Conservation (phyloP, 139 green algal genomes). For the Pleodorina starrii region DNA sequence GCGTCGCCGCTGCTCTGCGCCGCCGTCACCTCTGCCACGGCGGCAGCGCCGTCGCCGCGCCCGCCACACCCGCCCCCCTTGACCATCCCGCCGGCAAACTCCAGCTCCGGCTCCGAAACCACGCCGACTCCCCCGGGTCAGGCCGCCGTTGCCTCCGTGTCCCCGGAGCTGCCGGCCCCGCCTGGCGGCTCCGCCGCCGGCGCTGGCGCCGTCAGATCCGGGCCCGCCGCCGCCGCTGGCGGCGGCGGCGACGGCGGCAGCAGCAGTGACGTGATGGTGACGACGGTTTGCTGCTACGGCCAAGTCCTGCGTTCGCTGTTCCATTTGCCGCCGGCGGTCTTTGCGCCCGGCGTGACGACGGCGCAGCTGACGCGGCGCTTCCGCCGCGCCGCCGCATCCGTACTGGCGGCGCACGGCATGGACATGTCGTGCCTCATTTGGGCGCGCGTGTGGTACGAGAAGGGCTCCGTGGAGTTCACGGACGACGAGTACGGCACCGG, state of each 20-base stretch:
- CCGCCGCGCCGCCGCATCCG: neutral
- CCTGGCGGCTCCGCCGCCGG: neutral
- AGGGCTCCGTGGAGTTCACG: neutral
- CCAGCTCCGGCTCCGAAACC: neutral
- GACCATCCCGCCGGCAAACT: neutral
- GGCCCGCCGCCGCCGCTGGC: neutral
- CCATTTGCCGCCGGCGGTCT: slow-evolving; percentile 46
- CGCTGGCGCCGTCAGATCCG: neutral
- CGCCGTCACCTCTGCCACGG: neutral
- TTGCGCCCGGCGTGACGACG: slow-evolving; percentile 20
- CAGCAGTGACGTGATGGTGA: slow-evolving; percentile 55
- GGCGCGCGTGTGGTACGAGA: slow-evolving; percentile 49
- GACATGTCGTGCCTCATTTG: slow-evolving; percentile 27
- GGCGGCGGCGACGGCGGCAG: neutral
- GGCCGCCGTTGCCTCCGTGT: neutral
- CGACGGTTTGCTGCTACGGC: slow-evolving; percentile 41
- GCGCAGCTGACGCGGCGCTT: slow-evolving; percentile 37
- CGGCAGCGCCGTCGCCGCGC: neutral
- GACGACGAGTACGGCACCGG: slow-evolving; percentile 37
- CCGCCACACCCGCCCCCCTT: neutral
- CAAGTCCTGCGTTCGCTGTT: slow-evolving; percentile 43
- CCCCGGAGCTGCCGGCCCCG: neutral
- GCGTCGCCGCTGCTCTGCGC: neutral
- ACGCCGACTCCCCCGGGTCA: neutral
- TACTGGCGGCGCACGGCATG: slow-evolving; percentile 41